Conservation (phyloP, 2,329 filamentous ascomycete genomes). For the Aspergillus persii region DNA sequence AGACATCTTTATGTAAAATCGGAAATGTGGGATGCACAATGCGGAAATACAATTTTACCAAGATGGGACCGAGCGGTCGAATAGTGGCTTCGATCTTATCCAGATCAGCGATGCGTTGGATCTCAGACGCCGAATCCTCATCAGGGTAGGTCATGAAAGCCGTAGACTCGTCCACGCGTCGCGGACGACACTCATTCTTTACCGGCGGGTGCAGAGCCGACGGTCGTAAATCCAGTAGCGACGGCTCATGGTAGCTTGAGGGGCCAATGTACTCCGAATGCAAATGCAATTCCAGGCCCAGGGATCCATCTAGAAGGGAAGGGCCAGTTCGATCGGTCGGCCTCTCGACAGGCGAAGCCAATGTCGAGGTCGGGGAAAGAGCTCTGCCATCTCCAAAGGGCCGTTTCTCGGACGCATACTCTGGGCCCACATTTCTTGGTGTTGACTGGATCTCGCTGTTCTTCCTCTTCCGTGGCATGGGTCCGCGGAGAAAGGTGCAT, state of each 20-base stretch:
- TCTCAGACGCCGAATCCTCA: conserved; percentile 4
- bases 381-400: background rate
- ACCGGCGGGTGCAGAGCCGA: background rate
- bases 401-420: background rate
- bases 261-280: background rate
- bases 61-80: conserved; percentile 69
- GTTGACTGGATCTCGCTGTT: background rate
- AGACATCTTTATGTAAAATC: conserved; percentile 77
- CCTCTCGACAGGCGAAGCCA: background rate
- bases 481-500: background rate
- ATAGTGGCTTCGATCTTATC: conserved; percentile 66
- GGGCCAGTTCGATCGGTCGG: background rate
- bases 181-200: background rate
- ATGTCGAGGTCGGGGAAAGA: background rate
- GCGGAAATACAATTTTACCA: conserved; percentile 79
- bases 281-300: background rate
- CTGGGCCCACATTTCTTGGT: background rate
- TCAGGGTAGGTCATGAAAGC: background rate
- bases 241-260: background rate
- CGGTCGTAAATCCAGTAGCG: background rate
- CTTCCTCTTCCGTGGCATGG: background rate
- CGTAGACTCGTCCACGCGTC: background rate
- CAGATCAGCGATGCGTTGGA: conserved; percentile 7
- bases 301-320: background rate
- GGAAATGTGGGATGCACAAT: conserved; percentile 79